A percentile compares a stretch with the other conserved stretches of the same genome.
Conservation (phyloP, 352 stramenopile species). For the Globisporangium cederbergense region DNA sequence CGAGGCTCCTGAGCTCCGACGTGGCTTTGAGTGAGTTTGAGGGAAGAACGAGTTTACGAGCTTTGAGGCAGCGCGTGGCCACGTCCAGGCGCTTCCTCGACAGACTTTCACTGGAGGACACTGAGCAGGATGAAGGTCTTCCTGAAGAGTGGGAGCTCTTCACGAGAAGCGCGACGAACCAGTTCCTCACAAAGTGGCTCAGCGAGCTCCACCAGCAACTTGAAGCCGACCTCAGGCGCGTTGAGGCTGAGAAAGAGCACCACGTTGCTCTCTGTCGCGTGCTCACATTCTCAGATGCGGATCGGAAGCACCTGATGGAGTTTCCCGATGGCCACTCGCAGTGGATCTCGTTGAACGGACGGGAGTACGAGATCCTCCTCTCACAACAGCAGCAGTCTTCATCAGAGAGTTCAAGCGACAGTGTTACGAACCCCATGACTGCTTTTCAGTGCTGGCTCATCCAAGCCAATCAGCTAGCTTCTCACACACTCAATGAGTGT, state of each 20-base stretch:
- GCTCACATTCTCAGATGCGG: slow-evolving; percentile 34
- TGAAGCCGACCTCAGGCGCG: slow-evolving; percentile 5
- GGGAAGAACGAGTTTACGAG: slow-evolving; percentile 5
- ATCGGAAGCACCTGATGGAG: slow-evolving; percentile 41
- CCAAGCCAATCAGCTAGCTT: not conserved
- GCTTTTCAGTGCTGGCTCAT: slow-evolving; percentile 30
- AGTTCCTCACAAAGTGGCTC: slow-evolving; percentile 13
- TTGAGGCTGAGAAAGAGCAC: slow-evolving; percentile 11
- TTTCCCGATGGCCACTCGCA: slow-evolving; percentile 46
- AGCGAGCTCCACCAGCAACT: not conserved
- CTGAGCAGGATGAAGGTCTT: not conserved
- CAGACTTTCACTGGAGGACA: not conserved
- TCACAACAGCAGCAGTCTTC: not conserved
- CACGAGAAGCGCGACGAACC: not conserved
- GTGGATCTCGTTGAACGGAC: slow-evolving; percentile 35
- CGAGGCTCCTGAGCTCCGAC: slow-evolving; percentile 24
- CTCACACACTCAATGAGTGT: slow-evolving; percentile 41
- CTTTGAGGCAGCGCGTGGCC: slow-evolving; percentile 4
- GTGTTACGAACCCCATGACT: not conserved
- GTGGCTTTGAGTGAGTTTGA: not conserved
- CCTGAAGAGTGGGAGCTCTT: slow-evolving; percentile 3
- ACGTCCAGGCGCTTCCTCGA: slow-evolving; percentile 7
- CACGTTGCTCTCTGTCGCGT: slow-evolving; percentile 29
- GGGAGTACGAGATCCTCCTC: slow-evolving; percentile 45
- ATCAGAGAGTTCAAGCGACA: not conserved